These are phyloP conservation scores for Cladophialophora exuberans DNA, from an alignment of 2,329 filamentous ascomycete genomes.

Conservation along the genomic window DNA sequence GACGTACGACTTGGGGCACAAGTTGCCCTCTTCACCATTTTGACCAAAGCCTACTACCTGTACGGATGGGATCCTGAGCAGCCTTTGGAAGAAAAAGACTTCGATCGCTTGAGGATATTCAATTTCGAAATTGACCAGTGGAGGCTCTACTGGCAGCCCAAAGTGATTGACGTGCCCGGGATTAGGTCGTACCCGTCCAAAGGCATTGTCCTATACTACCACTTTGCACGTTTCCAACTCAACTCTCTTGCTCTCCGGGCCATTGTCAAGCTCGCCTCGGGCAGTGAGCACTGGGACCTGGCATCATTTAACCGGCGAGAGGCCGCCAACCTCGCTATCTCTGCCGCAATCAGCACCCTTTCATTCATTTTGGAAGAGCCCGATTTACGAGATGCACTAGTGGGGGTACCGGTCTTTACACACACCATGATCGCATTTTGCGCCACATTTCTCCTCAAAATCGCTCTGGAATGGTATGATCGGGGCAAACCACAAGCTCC, in stretches of 20 bases:
- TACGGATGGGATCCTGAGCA: slow-evolving; percentile 61
- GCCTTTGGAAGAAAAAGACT: slow-evolving; percentile 54
- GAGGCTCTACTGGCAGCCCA: slow-evolving; percentile 53
- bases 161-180: slow-evolving; percentile 31
- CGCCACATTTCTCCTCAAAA: slow-evolving; percentile 47
- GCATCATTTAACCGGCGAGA: slow-evolving; percentile 47
- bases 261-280: no score
- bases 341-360: slow-evolving; percentile 50
- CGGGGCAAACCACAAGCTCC: no score
- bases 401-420: slow-evolving; percentile 46
- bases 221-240: slow-evolving; percentile 57
- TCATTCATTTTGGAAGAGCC: slow-evolving; percentile 51
- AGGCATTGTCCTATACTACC: slow-evolving; percentile 55
- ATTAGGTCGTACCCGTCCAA: slow-evolving; percentile 55
- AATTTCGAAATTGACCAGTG: slow-evolving; percentile 55
- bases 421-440: slow-evolving; percentile 51
- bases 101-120: slow-evolving; percentile 50
- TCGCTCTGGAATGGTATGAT: slow-evolving; percentile 49
- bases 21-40: slow-evolving; percentile 60
- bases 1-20: slow-evolving; percentile 62
- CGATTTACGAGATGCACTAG: slow-evolving; percentile 51
- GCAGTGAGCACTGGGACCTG: no score
- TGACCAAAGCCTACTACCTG: slow-evolving; percentile 57
- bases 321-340: slow-evolving; percentile 51
- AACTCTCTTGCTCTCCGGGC: slow-evolving; percentile 47